Base-by-base conservation (phyloP, 75 land plant genomes). In the Chamaecyparis obtusa region DNA sequence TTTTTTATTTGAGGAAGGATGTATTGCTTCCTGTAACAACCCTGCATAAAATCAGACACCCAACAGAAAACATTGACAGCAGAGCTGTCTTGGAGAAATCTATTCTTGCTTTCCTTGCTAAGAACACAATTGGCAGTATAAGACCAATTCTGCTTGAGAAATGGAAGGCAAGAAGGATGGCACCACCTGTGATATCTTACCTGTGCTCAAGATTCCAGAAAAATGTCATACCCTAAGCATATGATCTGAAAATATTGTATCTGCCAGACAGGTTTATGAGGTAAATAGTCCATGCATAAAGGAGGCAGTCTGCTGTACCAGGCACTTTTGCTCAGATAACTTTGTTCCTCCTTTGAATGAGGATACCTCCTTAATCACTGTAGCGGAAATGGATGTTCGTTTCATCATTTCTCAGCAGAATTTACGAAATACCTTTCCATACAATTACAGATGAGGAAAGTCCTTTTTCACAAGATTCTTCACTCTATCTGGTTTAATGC, bases 351-450 rank as follows among this genome's bases (percentile, higher is more conserved):
- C 94, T 3, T 87, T 90, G n/a, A 87, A 76, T 86, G 92, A 96
- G 97, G 89, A 87, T 76, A 86, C 90, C 49, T 96, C 95, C 83
- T 94, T 96, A 41, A 83, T 95, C 85, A 86, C 83, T 0, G 90
- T 96, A 55, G 89, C 92, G 19, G 95, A 96, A 86, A 92, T 90
- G 87, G 94, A 95, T 86, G 92, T 96, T 77, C 96, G 96, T 82
- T 13, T 87, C 88, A 88, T 89, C 17, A 90, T 96, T 41, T 90
- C 96, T 27, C 37, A 39, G 89, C 84, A 89, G 98, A 39, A 39
- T 1, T 39, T 39, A 39, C 41, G 2, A 39, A 39, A 39, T 39
- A 39, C 41, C 1, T 39, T 39, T 1, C 2, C 41, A 89, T 77
- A 91, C 95, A 92, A 37, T 85, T 54, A 27, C 92, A 90, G 72